Evolutionary conservation across 495 filamentous ascomycete genomes (phyloP).

Genomic region (Penicillium antarcticum): DNA sequence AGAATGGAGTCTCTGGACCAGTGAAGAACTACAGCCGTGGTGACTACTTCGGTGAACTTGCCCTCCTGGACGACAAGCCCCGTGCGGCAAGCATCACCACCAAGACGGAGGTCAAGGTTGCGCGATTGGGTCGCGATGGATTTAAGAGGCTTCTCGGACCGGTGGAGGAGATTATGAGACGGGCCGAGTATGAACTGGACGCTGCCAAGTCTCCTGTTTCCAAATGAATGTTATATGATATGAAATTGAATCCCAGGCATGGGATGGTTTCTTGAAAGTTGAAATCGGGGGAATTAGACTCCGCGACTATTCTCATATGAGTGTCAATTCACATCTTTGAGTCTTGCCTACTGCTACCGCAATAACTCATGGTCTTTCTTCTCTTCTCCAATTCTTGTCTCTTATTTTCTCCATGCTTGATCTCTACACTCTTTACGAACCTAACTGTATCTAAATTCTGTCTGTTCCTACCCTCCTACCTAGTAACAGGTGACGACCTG

Average conservation of each 20-base stretch:
- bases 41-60: conserved; percentile 96
- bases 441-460: conserved; percentile 23
- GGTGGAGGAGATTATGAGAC: conserved; percentile 91
- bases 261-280: neutral
- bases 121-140: conserved; percentile 84
- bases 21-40: conserved; percentile 84
- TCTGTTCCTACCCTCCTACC: conserved; percentile 5
- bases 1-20: conserved; percentile 56
- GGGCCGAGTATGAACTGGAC: conserved; percentile 58
- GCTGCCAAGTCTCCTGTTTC: conserved; percentile 25
- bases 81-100: conserved; percentile 87
- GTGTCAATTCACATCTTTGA: neutral
- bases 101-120: conserved; percentile 82
- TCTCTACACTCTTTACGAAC: conserved; percentile 22
- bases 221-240: conserved; percentile 24
- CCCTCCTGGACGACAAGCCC: conserved; percentile 87
- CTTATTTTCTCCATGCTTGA: neutral
- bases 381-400: conserved; percentile 1
- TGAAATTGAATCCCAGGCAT: conserved; percentile 8
- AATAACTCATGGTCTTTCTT: conserved; percentile 1
- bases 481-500: conserved; percentile 16
- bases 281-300: neutral
- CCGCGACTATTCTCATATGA: neutral
- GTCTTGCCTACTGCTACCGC: neutral
- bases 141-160: conserved; percentile 93